Conservation (phyloP, 208 protist genomes). For the Acanthamoeba culbertsoni region DNA sequence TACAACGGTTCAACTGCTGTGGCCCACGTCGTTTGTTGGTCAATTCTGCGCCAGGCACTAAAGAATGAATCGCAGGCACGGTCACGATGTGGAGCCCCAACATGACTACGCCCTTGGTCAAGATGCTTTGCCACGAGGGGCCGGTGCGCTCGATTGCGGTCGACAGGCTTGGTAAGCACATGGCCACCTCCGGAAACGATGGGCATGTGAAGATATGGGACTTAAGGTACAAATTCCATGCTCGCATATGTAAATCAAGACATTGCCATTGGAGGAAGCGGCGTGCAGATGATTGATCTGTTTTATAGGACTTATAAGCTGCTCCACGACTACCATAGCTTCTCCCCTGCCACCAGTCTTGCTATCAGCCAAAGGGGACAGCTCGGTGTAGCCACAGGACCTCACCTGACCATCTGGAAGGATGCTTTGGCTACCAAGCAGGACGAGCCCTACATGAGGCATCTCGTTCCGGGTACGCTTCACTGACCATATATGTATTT, state of each 20-base stretch:
- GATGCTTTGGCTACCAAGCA: slow-evolving; percentile 61
- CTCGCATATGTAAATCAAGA: too few species aligned
- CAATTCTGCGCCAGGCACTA: too few species aligned
- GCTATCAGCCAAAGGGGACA: slow-evolving; percentile 82
- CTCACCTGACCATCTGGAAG: slow-evolving; percentile 68
- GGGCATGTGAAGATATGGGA: slow-evolving; percentile 97
- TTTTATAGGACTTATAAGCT: slow-evolving; percentile 58
- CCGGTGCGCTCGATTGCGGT: slow-evolving; percentile 50
- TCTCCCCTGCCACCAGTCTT: slow-evolving; percentile 68
- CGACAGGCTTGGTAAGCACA: slow-evolving; percentile 80
- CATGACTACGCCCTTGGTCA: slow-evolving; percentile 92
- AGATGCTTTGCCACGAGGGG: slow-evolving; percentile 93
- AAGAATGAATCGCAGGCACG: too few species aligned
- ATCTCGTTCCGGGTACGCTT: slow-evolving; percentile 47
- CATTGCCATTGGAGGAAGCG: too few species aligned
- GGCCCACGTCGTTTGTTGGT: too few species aligned
- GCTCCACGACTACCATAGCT: slow-evolving; percentile 69
- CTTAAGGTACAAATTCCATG: slow-evolving; percentile 85
- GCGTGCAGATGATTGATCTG: neutral
- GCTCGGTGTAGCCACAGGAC: slow-evolving; percentile 78
- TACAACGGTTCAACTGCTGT: slow-evolving; percentile 88
- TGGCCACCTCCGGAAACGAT: slow-evolving; percentile 94
- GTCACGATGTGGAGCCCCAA: slow-evolving; percentile 83
- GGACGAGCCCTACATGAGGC: slow-evolving; percentile 82
- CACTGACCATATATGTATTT: neutral